These are phyloP conservation scores for Aspergillus arachidicola DNA, from an alignment of 2,329 filamentous ascomycete species.

Conservation along the genomic window DNA sequence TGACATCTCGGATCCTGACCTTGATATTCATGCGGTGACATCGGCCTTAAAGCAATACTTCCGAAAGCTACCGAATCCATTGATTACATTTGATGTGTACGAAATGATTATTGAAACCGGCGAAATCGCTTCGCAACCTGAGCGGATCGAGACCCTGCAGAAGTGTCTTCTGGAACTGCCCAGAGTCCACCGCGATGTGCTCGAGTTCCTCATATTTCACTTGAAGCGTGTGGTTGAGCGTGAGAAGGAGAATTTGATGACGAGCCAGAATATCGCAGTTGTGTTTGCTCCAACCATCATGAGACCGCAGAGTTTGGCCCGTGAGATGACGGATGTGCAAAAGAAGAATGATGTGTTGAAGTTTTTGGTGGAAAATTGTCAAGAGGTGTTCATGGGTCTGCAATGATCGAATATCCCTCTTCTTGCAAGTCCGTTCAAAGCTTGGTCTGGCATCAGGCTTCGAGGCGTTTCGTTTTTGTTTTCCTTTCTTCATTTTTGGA, in stretches of 20 bases:
- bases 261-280: constrained; percentile 90
- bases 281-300: constrained; percentile 98
- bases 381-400: constrained; percentile 69
- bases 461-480: constrained; percentile 8
- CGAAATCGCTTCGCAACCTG: constrained; percentile 65
- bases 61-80: constrained; percentile 82
- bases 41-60: constrained; percentile 98
- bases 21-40: constrained; percentile 95
- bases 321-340: constrained; percentile 95
- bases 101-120: constrained; percentile 75
- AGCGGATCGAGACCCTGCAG: constrained; percentile 71
- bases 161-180: constrained; percentile 78
- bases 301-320: constrained; percentile 83
- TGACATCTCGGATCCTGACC: constrained; percentile 88
- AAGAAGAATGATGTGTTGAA: constrained; percentile 90
- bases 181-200: constrained; percentile 79
- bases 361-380: constrained; percentile 88
- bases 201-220: constrained; percentile 94
- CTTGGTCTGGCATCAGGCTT: constrained; percentile 14
- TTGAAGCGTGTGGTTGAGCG: constrained; percentile 81
- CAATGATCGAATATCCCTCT: constrained; percentile 24
- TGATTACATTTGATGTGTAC: constrained; percentile 92
- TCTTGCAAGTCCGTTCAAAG: constrained; percentile 9
- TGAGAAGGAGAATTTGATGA: constrained; percentile 91
- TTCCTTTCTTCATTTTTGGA: constrained; percentile 12